Base-by-base conservation (phyloP, 2,329 filamentous ascomycete species). In the Beauveria medogensis region DNA sequence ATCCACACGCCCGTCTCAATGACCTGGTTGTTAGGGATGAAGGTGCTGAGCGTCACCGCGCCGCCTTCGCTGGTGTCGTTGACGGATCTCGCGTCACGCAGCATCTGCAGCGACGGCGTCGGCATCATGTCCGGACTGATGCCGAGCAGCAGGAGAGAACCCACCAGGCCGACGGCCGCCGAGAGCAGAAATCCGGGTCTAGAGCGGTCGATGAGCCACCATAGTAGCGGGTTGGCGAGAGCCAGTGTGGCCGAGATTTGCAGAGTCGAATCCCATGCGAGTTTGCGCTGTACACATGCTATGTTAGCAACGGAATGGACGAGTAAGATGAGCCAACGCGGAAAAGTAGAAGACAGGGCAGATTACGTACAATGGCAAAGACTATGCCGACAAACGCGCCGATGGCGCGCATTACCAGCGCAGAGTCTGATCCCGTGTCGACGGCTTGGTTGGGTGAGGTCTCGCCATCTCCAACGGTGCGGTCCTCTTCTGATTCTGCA, bases 171-270 rank as follows among this genome's bases (percentile, higher is more conserved):
- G 12, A 96, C 87, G 2, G 84, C 77, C 16, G 87, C 80, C 0
- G 91, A 92, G 60, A 97, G 82, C 40, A 94, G 77, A 66, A 97
- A 89, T 5, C 94, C 94, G 0, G 92, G 83, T 66, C 86, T 87
- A 52, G 91, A 94, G 55, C 93, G 90, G 75, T 99, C 94, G 69
- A 99, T 89, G 26, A 97, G 80, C 75, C 96, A 99, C 94, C 94
- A 99, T 20, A 99, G 78, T 10, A 94, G 89, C 1, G 94, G 93
- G 71, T 97, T 97, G 22, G 89, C 91, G 63, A 97, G 84, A 24
- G 92, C 90, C 54, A 99, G 85, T 1, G 92, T 94, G 28, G 95
- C 75, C 1, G 92, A 95, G 22, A 95, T 86, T 74, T 99, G 94
- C n/a, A 96, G 84, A 1, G 92, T 94, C 9, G 92, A 97, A 68